Conservation (phyloP, 345 rosid genomes). For the Hypericum androsaemum region DNA sequence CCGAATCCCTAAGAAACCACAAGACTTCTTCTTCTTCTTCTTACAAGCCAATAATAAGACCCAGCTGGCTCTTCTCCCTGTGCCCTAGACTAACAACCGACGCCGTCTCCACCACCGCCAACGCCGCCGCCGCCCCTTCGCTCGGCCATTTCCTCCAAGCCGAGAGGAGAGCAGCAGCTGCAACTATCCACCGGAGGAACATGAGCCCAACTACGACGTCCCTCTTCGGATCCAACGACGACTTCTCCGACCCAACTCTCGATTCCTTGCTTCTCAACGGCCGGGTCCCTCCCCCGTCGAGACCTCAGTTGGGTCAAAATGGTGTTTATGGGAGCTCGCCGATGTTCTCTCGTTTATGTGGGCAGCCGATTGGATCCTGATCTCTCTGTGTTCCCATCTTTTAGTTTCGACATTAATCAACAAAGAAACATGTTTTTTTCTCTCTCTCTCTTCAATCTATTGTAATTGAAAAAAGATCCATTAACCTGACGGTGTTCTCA, state of each 20-base stretch:
- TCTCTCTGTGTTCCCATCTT: constrained; percentile 1
- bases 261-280: constrained; percentile 18
- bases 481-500: too few relatives aligned
- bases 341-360: constrained; percentile 34
- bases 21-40: constrained; percentile 21
- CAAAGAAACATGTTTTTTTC: too few relatives aligned
- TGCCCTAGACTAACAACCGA: constrained; percentile 68
- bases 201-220: constrained; percentile 1
- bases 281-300: constrained; percentile 16
- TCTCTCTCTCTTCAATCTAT: too few relatives aligned
- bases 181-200: constrained; percentile 20
- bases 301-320: constrained; percentile 14
- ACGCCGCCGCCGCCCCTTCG: constrained; percentile 19
- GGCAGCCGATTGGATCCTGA: constrained; percentile 24
- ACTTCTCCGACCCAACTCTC: constrained; percentile 16
- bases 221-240: constrained; percentile 18
- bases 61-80: constrained; percentile 55
- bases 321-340: constrained; percentile 29
- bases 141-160: constrained; percentile 65
- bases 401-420: not conserved
- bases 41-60: constrained; percentile 26
- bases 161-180: constrained; percentile 55
- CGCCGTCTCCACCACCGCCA: constrained; percentile 31
- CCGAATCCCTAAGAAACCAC: constrained; percentile 23
- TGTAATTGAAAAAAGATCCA: too few relatives aligned